Base-by-base conservation (phyloP, 2,329 filamentous ascomycete species). In the Colletotrichum echinochloae region DNA sequence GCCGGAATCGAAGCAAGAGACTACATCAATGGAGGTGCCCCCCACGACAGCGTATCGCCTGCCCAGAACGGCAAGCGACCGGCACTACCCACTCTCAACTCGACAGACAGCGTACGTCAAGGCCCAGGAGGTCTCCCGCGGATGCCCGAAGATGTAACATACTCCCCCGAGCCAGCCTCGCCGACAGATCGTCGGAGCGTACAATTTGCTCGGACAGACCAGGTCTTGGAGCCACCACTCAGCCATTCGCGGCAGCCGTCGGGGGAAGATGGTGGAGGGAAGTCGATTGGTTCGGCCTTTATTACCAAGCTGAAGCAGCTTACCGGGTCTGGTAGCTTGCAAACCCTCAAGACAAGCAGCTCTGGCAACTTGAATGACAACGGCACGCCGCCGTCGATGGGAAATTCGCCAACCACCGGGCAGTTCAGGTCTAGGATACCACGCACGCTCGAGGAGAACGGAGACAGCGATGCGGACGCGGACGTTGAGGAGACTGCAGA, bases 401-500 rank as follows among this genome's bases (percentile, higher is more conserved):
- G 82, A 6, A 85, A 79, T 73, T 88, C 88, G 14, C 87, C 89
- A 2, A 83, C 82, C 1, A 76, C 80, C 8, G 76, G 80, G 2
- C 83, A 86, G 48, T 76, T 80, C 28, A 81, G 83, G 37, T 82
- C 84, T 56, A 83, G 84, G 66, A 83, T 89, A 73, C 87, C 87
- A 12, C 83, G 86, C 26, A 88, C 86, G 1, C 78, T 90, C 65
- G 80, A 83, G 51, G 87, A 88, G 73, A 86, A 87, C 23, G 68
- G 44, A 18, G 90, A 89, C 26, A 93, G 90, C 78, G 93, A 95
- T 78, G 89, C 86, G 18, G 91, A 92, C 76, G 91, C 92, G 0
- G 94, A 96, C 78, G 93, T 91, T 1, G 95, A 97, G 78, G 94
- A 96, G 78, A 97, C 94, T 54, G 93, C 91, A 0, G 94, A 94